phyloP scores from a whole-genome alignment of 352 stramenopile genomes.

The Phytophthora agathidicida region DNA sequence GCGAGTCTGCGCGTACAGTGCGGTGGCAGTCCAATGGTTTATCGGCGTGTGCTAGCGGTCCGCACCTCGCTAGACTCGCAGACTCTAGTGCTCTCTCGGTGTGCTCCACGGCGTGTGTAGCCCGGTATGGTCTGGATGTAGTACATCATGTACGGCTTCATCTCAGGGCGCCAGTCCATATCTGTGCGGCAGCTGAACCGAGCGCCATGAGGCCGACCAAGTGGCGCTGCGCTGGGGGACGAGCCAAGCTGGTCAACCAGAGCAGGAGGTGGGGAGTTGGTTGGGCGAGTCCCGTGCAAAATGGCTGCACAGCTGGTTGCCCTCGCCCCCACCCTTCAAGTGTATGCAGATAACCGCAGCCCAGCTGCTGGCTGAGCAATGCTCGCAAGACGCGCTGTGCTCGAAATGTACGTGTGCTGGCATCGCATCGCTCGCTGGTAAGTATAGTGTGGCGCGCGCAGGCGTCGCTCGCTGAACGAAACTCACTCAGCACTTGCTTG shows the following conservation, averaged over 20 bases:
- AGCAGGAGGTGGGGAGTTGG: too few species aligned
- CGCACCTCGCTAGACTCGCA: slow-evolving; percentile 5
- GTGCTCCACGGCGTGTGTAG: too few species aligned
- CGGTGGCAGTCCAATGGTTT: slow-evolving; percentile 8
- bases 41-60: not conserved
- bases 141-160: slow-evolving; percentile 7
- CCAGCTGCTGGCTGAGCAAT: slow-evolving; percentile 25
- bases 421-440: too few species aligned
- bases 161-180: slow-evolving; percentile 3
- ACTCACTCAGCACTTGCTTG: too few species aligned
- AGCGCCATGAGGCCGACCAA: slow-evolving; percentile 1
- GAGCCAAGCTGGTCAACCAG: too few species aligned
- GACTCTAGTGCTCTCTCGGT: too few species aligned
- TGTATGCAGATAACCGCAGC: slow-evolving; percentile 25
- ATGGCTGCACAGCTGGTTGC: slow-evolving; percentile 13
- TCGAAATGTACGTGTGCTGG: too few species aligned
- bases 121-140: not conserved
- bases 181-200: not conserved
- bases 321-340: too few species aligned
- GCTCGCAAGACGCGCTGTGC: slow-evolving; percentile 6
- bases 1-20: too few species aligned
- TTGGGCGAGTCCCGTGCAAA: not conserved
- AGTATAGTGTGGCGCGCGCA: too few species aligned
- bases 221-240: not conserved
- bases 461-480: too few species aligned